Conservation (phyloP, 2,329 filamentous ascomycete species). For the Penicillium sp. region DNA sequence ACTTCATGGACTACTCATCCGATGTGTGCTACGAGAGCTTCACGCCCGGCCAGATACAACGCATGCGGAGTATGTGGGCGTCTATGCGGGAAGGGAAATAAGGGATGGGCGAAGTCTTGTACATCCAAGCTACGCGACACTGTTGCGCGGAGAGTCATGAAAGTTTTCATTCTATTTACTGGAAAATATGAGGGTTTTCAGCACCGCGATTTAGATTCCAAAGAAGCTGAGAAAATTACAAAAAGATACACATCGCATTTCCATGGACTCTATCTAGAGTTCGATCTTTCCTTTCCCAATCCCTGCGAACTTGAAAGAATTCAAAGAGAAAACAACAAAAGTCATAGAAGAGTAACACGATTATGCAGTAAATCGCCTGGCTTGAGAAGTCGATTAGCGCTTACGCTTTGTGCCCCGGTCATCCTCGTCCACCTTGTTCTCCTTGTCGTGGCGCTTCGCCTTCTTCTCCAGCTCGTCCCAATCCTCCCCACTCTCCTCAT, state of each 20-base stretch:
- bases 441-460: conserved; percentile 63
- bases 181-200: neutral
- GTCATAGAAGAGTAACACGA: neutral
- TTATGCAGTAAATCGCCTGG: neutral
- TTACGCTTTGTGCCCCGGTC: conserved; percentile 72
- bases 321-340: neutral
- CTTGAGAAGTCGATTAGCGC: conserved; percentile 46
- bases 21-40: conserved; percentile 57
- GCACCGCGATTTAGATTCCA: neutral
- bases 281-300: neutral
- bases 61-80: conserved; percentile 55
- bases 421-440: conserved; percentile 54
- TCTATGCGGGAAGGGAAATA: conserved; percentile 41
- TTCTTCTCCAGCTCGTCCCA: conserved; percentile 96
- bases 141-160: neutral
- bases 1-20: conserved; percentile 61
- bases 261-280: neutral
- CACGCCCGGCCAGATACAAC: conserved; percentile 48
- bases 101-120: neutral
- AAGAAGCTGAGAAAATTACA: neutral
- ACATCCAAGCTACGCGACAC: conserved; percentile 3
- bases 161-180: neutral
- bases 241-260: neutral
- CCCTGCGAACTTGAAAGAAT: neutral
- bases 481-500: conserved; percentile 78